These are phyloP conservation scores for Scutellaria galericulata DNA, from an alignment of 257 asterid genomes.

Conservation along the genomic window DNA sequence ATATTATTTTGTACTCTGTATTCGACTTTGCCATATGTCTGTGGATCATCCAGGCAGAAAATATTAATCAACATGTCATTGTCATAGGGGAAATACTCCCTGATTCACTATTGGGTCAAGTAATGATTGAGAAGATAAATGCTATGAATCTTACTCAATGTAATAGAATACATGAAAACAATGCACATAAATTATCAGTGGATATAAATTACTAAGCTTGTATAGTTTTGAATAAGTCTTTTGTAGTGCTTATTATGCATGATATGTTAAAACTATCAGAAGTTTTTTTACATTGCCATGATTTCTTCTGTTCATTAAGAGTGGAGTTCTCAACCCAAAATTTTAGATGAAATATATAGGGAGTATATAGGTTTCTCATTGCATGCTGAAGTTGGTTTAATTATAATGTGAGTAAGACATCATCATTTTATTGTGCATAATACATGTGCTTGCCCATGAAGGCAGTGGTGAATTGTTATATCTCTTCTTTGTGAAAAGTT, in stretches of 20 bases:
- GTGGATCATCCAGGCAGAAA: conserved; percentile 24
- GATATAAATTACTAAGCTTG: conserved; percentile 7
- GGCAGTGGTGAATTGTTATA: too few species aligned
- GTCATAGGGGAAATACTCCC: conserved; percentile 26
- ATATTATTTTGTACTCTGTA: conserved; percentile 20
- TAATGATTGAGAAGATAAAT: conserved; percentile 18
- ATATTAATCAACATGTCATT: conserved; percentile 6
- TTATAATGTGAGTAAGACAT: conserved; percentile 20
- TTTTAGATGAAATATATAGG: neutral
- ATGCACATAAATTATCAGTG: neutral
- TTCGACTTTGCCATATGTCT: conserved; percentile 17
- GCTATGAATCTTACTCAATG: neutral
- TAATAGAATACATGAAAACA: neutral
- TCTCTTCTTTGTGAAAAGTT: too few species aligned
- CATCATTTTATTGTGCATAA: neutral
- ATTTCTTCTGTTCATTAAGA: neutral
- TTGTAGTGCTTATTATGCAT: neutral
- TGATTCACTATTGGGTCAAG: conserved; percentile 26
- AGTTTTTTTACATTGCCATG: neutral
- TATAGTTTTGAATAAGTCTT: conserved; percentile 13
- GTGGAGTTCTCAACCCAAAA: neutral
- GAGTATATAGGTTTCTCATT: conserved; percentile 18
- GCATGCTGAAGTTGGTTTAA: conserved; percentile 5
- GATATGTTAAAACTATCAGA: neutral
- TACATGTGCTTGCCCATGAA: too few species aligned